Evolutionary conservation across 1,284 basidiomycete species (phyloP), one percentile per base, ranked within the genome.

Genomic region (Cryptococcus maquisensis): DNA sequence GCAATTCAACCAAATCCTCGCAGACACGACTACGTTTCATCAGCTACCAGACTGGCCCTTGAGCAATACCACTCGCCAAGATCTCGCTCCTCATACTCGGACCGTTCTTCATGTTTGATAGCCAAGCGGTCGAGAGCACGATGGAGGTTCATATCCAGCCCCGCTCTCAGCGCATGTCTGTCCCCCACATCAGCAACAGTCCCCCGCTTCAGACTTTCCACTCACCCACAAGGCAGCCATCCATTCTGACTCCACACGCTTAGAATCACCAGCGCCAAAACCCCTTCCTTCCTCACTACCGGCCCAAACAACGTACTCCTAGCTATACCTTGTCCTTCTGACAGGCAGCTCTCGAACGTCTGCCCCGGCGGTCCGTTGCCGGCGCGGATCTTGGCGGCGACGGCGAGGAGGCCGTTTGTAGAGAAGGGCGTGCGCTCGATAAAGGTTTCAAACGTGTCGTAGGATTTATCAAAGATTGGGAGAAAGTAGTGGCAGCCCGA

Each of bases 401-500:
- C 86, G 23, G 92, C 90, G 37, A 95, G 82, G 66, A 96, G 86
- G 51, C 74, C 72, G 49, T 77, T 74, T 7, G 72, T 74, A 2
- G 91, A 93, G 84, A 92, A 96, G 3, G 92, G 92, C 4, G 88
- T 88, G 59, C 91, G 86, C 69, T 91, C 90, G 79, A 86, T 86
- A 60, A 91, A 81, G 61, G 85, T 85, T 72, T 94, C 91, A 77
- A 90, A 93, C 2, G 88, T 89, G 79, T 96, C 91, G 74, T 90
- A 93, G 54, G 81, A 80, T 28, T 88, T 87, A 77, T 94, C 90
- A 79, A 92, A 94, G 49, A 94, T 81, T 40, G 91, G 91, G 57
- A 95, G 91, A 79, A 95, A 95, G 71, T 94, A 83, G 78, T 95
- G 88, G 76, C 91, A 95, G 52, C 92, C 92, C 53, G 87, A 86